Conservation (phyloP, 1,284 basidiomycete genomes). For the Cutaneotrichosporon spelunceum region DNA sequence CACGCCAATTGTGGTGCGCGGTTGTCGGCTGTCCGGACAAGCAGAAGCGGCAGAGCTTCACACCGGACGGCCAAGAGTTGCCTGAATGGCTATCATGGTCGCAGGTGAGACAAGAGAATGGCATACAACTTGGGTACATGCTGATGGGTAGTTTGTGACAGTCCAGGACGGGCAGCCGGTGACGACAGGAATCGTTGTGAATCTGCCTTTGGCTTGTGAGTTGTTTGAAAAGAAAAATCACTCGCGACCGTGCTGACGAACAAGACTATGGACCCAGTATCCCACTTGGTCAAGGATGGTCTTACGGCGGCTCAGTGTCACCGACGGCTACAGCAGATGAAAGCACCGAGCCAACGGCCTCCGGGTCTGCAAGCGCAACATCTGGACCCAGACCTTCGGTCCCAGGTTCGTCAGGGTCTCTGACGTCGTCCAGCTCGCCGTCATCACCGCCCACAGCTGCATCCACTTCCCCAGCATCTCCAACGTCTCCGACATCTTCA, state of each 20-base stretch:
- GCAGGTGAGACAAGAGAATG: slow-evolving; percentile 22
- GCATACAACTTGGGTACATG: neutral
- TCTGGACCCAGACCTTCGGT: neutral
- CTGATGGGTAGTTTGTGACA: slow-evolving; percentile 24
- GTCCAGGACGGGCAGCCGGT: slow-evolving; percentile 21
- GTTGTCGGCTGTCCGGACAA: slow-evolving; percentile 19
- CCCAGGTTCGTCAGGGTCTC: neutral
- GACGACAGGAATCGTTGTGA: slow-evolving; percentile 28
- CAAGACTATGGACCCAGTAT: slow-evolving; percentile 11
- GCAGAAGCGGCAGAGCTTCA: slow-evolving; percentile 13
- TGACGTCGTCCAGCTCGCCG: slow-evolving; percentile 1
- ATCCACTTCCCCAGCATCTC: slow-evolving; percentile 5
- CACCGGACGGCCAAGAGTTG: slow-evolving; percentile 30
- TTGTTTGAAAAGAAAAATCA: slow-evolving; percentile 18
- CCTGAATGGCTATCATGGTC: slow-evolving; percentile 33
- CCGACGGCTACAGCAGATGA: neutral
- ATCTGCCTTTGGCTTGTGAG: slow-evolving; percentile 34
- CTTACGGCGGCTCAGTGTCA: slow-evolving; percentile 3
- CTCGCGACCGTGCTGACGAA: slow-evolving; percentile 1
- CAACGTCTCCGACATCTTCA: neutral
- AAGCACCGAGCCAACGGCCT: neutral
- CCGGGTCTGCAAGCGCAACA: neutral
- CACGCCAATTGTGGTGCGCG: slow-evolving; percentile 19
- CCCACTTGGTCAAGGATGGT: slow-evolving; percentile 10
- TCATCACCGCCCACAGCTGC: slow-evolving; percentile 8